Percentiles rank a stretch among this genome's conserved stretches.
phyloP scores from a whole-genome alignment of 768 basidiomycete genomes.

The Lentinus brumalis region DNA sequence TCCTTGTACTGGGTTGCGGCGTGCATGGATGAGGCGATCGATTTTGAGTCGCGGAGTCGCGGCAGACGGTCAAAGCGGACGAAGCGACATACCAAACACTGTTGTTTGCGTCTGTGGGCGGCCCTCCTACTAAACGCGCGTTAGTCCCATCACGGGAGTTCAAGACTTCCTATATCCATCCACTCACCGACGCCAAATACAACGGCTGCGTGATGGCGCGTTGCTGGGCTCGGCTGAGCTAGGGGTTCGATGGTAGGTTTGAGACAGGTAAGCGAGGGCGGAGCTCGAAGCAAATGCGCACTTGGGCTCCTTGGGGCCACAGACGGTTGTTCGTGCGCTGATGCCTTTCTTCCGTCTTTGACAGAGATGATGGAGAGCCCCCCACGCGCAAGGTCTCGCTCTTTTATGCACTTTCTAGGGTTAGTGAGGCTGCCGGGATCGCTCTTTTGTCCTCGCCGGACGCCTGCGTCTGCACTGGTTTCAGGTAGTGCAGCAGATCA shows the following conservation, averaged over 20 bases:
- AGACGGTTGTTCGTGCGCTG: background rate
- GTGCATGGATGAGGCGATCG: conserved; percentile 14
- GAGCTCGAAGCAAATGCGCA: background rate
- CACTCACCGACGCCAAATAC: background rate
- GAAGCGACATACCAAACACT: conserved; percentile 9
- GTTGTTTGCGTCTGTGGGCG: conserved; percentile 19
- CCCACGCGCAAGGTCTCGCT: background rate
- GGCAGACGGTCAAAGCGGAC: background rate
- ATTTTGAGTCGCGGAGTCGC: conserved; percentile 10
- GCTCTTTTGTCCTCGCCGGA: background rate
- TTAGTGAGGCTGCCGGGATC: background rate
- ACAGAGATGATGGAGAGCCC: background rate
- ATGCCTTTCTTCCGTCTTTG: background rate
- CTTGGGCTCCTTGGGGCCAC: background rate
- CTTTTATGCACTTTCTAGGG: background rate
- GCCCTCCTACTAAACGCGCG: conserved; percentile 2
- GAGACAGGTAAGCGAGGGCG: background rate
- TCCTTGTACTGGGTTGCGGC: conserved; percentile 3
- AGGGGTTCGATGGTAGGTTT: background rate
- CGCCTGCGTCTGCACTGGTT: background rate
- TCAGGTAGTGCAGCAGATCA: too few relatives aligned
- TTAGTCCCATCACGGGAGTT: background rate
- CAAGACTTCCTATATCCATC: background rate
- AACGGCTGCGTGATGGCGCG: background rate
- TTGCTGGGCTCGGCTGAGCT: background rate